phyloP scores from a whole-genome alignment of 768 basidiomycete genomes.

The Dioszegia crocea region DNA sequence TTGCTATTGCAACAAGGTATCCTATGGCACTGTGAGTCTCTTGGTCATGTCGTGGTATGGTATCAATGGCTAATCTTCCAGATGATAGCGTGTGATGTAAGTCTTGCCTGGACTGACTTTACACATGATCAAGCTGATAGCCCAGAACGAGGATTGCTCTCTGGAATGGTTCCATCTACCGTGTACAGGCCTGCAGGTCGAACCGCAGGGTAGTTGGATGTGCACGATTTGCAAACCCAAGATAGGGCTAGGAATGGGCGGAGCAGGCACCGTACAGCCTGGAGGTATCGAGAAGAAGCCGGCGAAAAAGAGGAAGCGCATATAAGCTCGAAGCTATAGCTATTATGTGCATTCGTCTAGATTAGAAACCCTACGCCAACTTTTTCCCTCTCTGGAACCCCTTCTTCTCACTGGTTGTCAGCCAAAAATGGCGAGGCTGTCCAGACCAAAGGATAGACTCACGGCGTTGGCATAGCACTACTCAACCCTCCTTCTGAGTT shows the following conservation, averaged over 20 bases:
- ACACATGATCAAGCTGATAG: not conserved
- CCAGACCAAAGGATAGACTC: not conserved
- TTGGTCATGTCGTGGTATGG: not conserved
- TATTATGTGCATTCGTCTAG: not conserved
- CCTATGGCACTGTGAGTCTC: slow-evolving; percentile 35
- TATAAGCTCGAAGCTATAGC: not conserved
- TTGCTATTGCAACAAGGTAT: slow-evolving; percentile 47
- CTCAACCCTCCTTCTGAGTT: slow-evolving; percentile 4
- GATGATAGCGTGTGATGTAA: slow-evolving; percentile 49
- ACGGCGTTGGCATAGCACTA: slow-evolving; percentile 21
- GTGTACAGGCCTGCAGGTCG: slow-evolving; percentile 30
- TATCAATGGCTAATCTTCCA: slow-evolving; percentile 5
- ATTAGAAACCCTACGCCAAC: slow-evolving; percentile 16
- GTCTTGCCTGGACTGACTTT: not conserved
- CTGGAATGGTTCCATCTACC: slow-evolving; percentile 47
- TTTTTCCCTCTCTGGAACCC: slow-evolving; percentile 40
- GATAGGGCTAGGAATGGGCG: slow-evolving; percentile 22
- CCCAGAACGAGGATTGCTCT: slow-evolving; percentile 47
- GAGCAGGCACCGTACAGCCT: slow-evolving; percentile 13
- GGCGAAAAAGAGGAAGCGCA: slow-evolving; percentile 8
- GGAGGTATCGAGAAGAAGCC: not conserved
- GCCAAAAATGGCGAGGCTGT: not conserved
- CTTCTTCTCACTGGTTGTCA: slow-evolving; percentile 25
- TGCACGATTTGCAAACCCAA: slow-evolving; percentile 39
- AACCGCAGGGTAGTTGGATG: slow-evolving; percentile 43